A percentile compares a stretch with the other conserved stretches of the same genome.
Evolutionary conservation across 2,329 filamentous ascomycete species (phyloP).

Genomic region (Cladosporium sp.): DNA sequence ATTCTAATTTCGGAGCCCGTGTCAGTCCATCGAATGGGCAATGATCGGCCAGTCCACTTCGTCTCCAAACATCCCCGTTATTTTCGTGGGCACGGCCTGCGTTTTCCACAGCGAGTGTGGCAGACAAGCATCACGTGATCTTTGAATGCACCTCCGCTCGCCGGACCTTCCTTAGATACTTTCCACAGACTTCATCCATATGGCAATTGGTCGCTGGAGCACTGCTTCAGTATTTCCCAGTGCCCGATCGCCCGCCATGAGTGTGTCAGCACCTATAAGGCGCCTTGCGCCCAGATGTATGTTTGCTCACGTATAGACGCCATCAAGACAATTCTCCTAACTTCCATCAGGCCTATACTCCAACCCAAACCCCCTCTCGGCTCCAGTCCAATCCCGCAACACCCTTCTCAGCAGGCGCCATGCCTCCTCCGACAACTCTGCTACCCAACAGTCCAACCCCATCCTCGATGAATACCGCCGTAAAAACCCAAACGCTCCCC

Average conservation of each 20-base stretch:
- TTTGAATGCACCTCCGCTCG: neutral
- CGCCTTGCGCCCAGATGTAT: constrained; percentile 59
- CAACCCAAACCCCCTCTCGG: constrained; percentile 13
- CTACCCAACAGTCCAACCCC: constrained; percentile 40
- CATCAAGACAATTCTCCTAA: neutral
- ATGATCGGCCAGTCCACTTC: neutral
- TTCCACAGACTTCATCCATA: constrained; percentile 9
- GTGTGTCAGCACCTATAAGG: constrained; percentile 59
- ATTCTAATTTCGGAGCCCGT: neutral
- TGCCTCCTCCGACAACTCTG: constrained; percentile 11
- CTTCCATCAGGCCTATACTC: constrained; percentile 18
- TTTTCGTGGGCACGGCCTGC: neutral
- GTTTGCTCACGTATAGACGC: constrained; percentile 18
- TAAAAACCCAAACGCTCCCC: constrained; percentile 24
- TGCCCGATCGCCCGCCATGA: constrained; percentile 49
- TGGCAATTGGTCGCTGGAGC: neutral
- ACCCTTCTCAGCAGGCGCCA: constrained; percentile 14
- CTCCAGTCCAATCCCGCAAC: constrained; percentile 9
- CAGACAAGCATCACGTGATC: too few relatives aligned
- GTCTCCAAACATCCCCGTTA: neutral
- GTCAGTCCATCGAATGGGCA: neutral
- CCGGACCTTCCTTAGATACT: neutral
- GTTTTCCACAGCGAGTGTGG: neutral
- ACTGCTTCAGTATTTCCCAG: neutral
- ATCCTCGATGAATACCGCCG: constrained; percentile 58